Conservation (phyloP, 306 rosid species). For the Fragaria ananassa region DNA sequence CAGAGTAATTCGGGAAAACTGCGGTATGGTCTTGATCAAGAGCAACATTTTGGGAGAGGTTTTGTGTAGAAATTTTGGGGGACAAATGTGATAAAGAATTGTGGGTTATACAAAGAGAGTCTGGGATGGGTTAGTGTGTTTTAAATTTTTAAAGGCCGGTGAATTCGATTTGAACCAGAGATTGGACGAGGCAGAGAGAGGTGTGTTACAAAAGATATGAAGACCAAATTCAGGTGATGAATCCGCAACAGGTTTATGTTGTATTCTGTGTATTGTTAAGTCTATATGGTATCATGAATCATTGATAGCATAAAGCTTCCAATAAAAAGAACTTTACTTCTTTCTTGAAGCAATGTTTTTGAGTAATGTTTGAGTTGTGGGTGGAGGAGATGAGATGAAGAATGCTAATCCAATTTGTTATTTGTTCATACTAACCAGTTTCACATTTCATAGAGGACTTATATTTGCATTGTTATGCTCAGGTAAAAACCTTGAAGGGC, state of each 20-base stretch:
- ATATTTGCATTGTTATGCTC: conserved; percentile 19
- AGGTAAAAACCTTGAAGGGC: conserved; percentile 29
- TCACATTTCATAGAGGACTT: conserved; percentile 19
- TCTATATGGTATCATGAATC: background rate
- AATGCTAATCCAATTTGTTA: conserved; percentile 1
- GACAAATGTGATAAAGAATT: background rate
- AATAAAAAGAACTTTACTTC: background rate
- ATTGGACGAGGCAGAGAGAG: conserved; percentile 23
- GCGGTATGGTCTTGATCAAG: conserved; percentile 23
- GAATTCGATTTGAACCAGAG: conserved; percentile 21
- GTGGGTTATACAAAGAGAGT: background rate
- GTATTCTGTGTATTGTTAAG: conserved; percentile 5
- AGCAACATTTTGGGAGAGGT: conserved; percentile 37
- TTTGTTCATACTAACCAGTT: background rate
- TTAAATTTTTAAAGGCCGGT: background rate
- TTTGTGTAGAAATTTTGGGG: conserved; percentile 33
- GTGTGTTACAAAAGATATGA: background rate
- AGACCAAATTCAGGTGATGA: conserved; percentile 21
- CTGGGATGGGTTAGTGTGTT: conserved; percentile 2
- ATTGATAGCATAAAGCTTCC: conserved; percentile 6
- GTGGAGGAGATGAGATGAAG: conserved; percentile 13
- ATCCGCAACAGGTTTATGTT: conserved; percentile 9
- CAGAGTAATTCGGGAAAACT: conserved; percentile 45
- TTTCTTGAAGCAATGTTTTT: background rate
- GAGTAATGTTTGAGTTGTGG: background rate